A percentile compares a stretch with the other conserved stretches of the same genome.
Conservation (phyloP, 225 moss, liverwort and hornwort species). For the Physcomitrium patens region DNA sequence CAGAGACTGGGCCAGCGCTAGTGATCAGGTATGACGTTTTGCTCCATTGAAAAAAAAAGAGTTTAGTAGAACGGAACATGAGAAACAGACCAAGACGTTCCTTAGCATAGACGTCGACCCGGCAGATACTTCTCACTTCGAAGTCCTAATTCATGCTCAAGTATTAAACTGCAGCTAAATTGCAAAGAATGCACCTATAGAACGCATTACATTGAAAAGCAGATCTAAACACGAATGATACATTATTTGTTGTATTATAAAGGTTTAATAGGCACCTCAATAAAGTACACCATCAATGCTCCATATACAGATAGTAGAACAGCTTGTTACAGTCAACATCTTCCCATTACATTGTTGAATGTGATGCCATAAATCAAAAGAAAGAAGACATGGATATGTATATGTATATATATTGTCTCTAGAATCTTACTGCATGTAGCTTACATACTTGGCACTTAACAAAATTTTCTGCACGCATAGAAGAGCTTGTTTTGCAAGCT, state of each 20-base stretch:
- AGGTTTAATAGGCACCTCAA: slow-evolving; percentile 1
- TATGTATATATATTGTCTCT: not conserved
- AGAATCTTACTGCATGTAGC: slow-evolving; percentile 73
- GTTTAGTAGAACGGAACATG: too few relatives aligned
- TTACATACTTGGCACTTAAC: slow-evolving; percentile 92
- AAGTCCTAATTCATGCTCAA: too few relatives aligned
- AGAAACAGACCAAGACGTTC: too few relatives aligned
- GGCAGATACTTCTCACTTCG: too few relatives aligned
- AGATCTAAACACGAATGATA: slow-evolving; percentile 33
- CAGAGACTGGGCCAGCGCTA: too few relatives aligned
- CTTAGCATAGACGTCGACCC: too few relatives aligned
- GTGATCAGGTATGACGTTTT: too few relatives aligned
- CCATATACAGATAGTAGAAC: not conserved
- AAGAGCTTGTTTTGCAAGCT: slow-evolving; percentile 85
- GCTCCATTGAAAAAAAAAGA: too few relatives aligned
- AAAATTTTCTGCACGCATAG: slow-evolving; percentile 95
- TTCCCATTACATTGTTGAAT: slow-evolving; percentile 13
- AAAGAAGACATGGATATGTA: not conserved
- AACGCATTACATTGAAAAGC: not conserved
- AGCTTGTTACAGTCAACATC: not conserved
- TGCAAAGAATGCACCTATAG: too few relatives aligned
- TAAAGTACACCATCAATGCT: slow-evolving; percentile 18
- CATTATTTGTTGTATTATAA: slow-evolving; percentile 41
- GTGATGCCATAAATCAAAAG: not conserved
- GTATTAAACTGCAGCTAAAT: too few relatives aligned